Evolutionary conservation across 1,284 basidiomycete genomes (phyloP).

Genomic region (Trichosporon sp.): DNA sequence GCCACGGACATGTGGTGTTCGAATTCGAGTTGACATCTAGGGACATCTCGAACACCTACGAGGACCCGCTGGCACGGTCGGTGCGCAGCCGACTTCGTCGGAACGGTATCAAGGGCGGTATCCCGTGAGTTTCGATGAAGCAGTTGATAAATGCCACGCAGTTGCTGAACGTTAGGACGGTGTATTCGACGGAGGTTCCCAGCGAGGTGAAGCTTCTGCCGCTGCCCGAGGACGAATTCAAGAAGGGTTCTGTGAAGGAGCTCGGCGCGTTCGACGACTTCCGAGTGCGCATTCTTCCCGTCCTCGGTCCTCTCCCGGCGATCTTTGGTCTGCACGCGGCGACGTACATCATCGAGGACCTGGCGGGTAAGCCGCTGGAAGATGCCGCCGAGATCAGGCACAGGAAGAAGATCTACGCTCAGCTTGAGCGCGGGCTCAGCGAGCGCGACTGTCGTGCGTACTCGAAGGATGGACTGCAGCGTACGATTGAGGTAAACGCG

Average conservation of each 20-base stretch:
- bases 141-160: background rate
- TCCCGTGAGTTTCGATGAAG: slow-evolving; percentile 61
- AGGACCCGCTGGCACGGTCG: slow-evolving; percentile 90
- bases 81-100: slow-evolving; percentile 79
- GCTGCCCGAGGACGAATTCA: slow-evolving; percentile 86
- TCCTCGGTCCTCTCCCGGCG: slow-evolving; percentile 68
- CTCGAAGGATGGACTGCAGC: slow-evolving; percentile 34
- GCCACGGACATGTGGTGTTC: background rate
- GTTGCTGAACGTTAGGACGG: slow-evolving; percentile 61
- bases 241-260: slow-evolving; percentile 87
- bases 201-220: slow-evolving; percentile 83
- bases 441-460: slow-evolving; percentile 64
- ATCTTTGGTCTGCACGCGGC: slow-evolving; percentile 87
- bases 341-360: slow-evolving; percentile 79
- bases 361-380: slow-evolving; percentile 77
- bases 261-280: slow-evolving; percentile 92
- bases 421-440: slow-evolving; percentile 73
- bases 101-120: slow-evolving; percentile 70
- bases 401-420: slow-evolving; percentile 78
- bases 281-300: slow-evolving; percentile 63
- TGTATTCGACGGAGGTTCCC: slow-evolving; percentile 93
- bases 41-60: slow-evolving; percentile 89
- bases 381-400: slow-evolving; percentile 82
- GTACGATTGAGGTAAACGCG: slow-evolving; percentile 62
- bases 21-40: slow-evolving; percentile 51